These are phyloP conservation scores for Daldinia caldariorum DNA, from an alignment of 495 filamentous ascomycete species.

Conservation along the genomic window DNA sequence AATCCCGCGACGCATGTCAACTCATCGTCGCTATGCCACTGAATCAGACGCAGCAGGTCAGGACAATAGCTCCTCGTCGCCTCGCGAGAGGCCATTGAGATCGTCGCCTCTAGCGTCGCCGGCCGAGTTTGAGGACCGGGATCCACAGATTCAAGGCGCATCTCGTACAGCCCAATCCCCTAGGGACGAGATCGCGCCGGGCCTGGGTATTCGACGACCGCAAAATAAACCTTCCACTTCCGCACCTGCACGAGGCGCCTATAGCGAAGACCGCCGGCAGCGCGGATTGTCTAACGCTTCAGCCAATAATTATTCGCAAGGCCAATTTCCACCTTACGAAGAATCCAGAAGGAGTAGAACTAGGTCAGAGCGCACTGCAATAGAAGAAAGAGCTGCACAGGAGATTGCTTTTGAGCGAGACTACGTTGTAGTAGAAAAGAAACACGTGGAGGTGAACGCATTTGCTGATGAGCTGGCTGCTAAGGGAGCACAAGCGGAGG, in stretches of 20 bases:
- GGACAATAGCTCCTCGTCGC: slow-evolving; percentile 39
- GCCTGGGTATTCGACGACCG: slow-evolving; percentile 58
- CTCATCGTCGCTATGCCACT: slow-evolving; percentile 44
- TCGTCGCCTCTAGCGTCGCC: slow-evolving; percentile 54
- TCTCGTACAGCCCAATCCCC: slow-evolving; percentile 48
- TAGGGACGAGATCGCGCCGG: slow-evolving; percentile 53
- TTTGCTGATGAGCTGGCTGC: slow-evolving; percentile 94
- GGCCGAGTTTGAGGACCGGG: slow-evolving; percentile 46
- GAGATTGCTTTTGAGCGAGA: slow-evolving; percentile 91
- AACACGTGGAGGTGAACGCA: slow-evolving; percentile 93
- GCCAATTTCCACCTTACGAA: slow-evolving; percentile 34
- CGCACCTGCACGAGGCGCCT: slow-evolving; percentile 48
- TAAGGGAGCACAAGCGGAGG: slow-evolving; percentile 70
- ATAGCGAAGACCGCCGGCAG: slow-evolving; percentile 47
- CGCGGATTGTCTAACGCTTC: slow-evolving; percentile 54
- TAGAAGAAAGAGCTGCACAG: slow-evolving; percentile 80
- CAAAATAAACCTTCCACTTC: slow-evolving; percentile 52
- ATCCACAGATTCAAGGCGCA: slow-evolving; percentile 16
- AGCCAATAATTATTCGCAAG: slow-evolving; percentile 35
- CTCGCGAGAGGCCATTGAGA: slow-evolving; percentile 51
- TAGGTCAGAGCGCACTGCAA: slow-evolving; percentile 50
- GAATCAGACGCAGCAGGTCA: slow-evolving; percentile 49
- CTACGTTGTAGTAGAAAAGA: slow-evolving; percentile 96
- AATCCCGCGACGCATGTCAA: slow-evolving; percentile 40
- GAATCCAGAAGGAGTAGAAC: slow-evolving; percentile 32